These are phyloP conservation scores for Blastobotrys capitulatus DNA, from an alignment of 1,139 yeast species.

Conservation along the genomic window DNA sequence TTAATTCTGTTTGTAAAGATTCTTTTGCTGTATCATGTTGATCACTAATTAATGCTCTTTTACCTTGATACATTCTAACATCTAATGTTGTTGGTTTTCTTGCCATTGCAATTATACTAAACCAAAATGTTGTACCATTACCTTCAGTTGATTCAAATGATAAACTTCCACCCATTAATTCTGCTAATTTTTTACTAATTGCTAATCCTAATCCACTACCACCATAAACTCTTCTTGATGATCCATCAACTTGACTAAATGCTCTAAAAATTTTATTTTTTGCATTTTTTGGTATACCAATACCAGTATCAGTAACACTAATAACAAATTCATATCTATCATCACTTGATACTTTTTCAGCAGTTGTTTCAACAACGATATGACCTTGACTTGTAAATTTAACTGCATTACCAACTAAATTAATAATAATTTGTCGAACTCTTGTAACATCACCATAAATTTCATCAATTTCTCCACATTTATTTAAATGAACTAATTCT, in stretches of 20 bases:
- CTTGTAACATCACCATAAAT: constrained; percentile 49
- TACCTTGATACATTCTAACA: constrained; percentile 25
- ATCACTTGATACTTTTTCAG: constrained; percentile 33
- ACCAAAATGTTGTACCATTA: constrained; percentile 48
- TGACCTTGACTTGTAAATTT: constrained; percentile 50
- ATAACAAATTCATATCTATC: constrained; percentile 42
- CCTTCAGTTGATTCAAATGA: constrained; percentile 49
- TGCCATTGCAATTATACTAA: constrained; percentile 35
- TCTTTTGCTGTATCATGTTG: constrained; percentile 33
- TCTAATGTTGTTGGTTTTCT: constrained; percentile 25
- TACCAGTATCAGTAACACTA: constrained; percentile 53
- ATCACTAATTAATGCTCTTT: constrained; percentile 38
- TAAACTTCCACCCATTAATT: constrained; percentile 53
- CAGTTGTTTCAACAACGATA: constrained; percentile 40
- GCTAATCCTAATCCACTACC: constrained; percentile 60
- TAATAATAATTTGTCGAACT: constrained; percentile 49
- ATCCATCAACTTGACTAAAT: constrained; percentile 58
- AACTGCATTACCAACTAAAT: constrained; percentile 53
- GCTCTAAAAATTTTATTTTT: constrained; percentile 50
- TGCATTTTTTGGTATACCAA: constrained; percentile 51
- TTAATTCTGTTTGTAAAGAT: constrained; percentile 35
- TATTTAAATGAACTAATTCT: constrained; percentile 46
- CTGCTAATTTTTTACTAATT: constrained; percentile 52
- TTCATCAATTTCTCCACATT: constrained; percentile 40
- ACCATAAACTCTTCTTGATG: constrained; percentile 51